Evolutionary conservation across 2,329 filamentous ascomycete species (phyloP).

Genomic region (Rhytidhysteron rufulum): DNA sequence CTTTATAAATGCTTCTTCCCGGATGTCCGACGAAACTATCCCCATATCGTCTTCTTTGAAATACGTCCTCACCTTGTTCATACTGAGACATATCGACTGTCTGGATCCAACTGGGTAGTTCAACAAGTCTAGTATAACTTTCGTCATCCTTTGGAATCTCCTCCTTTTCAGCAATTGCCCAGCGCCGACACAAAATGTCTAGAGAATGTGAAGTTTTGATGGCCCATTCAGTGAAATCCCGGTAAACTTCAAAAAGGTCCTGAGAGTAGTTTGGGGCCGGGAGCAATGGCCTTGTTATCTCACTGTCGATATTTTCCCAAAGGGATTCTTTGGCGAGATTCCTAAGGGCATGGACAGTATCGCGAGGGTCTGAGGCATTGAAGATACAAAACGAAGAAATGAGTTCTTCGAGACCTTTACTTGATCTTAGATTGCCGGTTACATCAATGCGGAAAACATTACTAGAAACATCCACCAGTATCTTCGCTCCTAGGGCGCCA

Average conservation of each 20-base stretch:
- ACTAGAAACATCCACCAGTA: slow-evolving; percentile 11
- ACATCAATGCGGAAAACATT: slow-evolving; percentile 11
- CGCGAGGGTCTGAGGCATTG: slow-evolving; percentile 19
- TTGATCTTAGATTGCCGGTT: slow-evolving; percentile 2
- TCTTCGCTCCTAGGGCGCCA: slow-evolving; percentile 7
- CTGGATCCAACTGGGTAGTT: slow-evolving; percentile 10
- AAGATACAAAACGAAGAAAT: slow-evolving; percentile 15
- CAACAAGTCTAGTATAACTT: background rate
- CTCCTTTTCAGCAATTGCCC: slow-evolving; percentile 5
- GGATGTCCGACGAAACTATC: slow-evolving; percentile 12
- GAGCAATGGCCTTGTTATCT: background rate
- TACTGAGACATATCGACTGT: background rate
- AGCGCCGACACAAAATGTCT: slow-evolving; percentile 12
- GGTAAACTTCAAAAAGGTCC: slow-evolving; percentile 10
- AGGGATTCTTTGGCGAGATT: slow-evolving; percentile 15
- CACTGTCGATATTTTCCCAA: background rate
- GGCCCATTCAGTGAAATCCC: slow-evolving; percentile 8
- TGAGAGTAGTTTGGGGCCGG: slow-evolving; percentile 8
- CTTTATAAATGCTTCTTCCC: slow-evolving; percentile 6
- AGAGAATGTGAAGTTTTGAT: slow-evolving; percentile 4
- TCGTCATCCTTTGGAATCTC: background rate
- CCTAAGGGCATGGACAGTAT: slow-evolving; percentile 18
- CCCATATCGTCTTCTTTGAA: slow-evolving; percentile 4
- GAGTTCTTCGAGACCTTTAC: slow-evolving; percentile 15
- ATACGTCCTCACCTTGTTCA: background rate